Base-by-base conservation (phyloP, 1,284 basidiomycete genomes). In the Rhizoctonia solani region DNA sequence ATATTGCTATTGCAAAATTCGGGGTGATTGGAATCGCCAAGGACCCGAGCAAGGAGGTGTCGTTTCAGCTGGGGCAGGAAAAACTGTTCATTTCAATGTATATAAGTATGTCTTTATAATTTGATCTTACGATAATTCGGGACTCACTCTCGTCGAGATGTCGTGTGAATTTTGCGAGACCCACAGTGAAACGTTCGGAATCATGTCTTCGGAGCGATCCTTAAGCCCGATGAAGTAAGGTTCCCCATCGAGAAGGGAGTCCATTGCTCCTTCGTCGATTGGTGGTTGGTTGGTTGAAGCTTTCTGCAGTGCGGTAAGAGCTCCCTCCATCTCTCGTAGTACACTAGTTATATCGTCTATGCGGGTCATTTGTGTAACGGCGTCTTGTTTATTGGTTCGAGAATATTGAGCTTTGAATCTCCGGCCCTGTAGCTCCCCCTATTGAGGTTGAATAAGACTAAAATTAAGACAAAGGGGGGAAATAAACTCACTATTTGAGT, bases 401-500 rank as follows among this genome's bases (percentile, higher is more conserved):
- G 59, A 30, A 46, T 72, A 72, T 14, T 52, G 65, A 2, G 52
- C 54, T 44, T 74, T 75, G 16, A 69, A 44, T 3, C 56, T 54
- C 1, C 68, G 69, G 54, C 74, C 74, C 30, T 67, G 63, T 4
- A 54, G 30, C 54, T 72, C n/a, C n/a, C n/a, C 70, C 1, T 52
- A 54, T 70, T 72, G 41, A 16, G 16, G n/a, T 44, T 4, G 3
- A 6, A 44, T 4, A n/a, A 4, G n/a, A 44, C 4, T 16, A 8
- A 39, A 39, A 39, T 39, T 8, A 8, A 8, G 16, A 39, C 16
- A 8, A 6, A 42, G 5, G 21, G 13, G 9, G 8, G 16, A 0
- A 32, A 34, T 4, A 14, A 13, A n/a, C 6, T 30, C 55, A 80
- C 79, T 14, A 70, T 67, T 37, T 78, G 75, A 0, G 76, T 78